Evolutionary conservation across 1,139 yeast genomes (phyloP), one percentile per base, ranked within the genome.

Genomic region (Meyerozyma carpophila): DNA sequence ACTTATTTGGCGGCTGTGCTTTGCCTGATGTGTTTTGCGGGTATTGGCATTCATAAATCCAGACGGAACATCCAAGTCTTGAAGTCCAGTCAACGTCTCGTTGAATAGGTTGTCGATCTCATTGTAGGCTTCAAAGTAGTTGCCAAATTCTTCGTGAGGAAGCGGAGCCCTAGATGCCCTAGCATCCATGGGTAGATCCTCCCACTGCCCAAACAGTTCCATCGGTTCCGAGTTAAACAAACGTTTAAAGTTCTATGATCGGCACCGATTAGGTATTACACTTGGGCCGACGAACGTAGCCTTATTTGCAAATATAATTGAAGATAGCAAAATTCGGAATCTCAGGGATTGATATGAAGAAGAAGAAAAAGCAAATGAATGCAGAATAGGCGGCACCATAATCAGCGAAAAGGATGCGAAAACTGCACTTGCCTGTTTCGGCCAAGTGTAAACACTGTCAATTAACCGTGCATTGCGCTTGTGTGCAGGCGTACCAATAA

Each of bases 31-130:
- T 5, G 41, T 44, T 16, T 16, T 39, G 45, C 18, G 37, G 11
- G 11, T 25, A 14, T 41, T 45, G 9, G 42, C 41, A 18, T 46
- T 40, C 21, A 45, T 50, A 38, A 45, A 54, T 1, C 58, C 58
- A 3, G 53, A 51, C 1, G 82, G 79, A 31, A 78, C 81, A 50
- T 79, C 82, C 47, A 78, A 64, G 50, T 77, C 82, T 56, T 72
- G 77, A 31, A 73, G 56, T 1, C 75, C 75, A 3, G 66, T 57
- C 42, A 73, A 65, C 0, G 78, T 68, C 44, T 73, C 74, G 47
- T 69, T 71, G 53, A 73, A 66, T 39, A 73, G 54, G 43, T 67
- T 68, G 48, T 71, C 77, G 39, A 71, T 61, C 32, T 70, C 73
- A 46, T 65, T 62, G 46, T 58, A 58, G 21, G 63, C 65, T 32